Percentiles rank a stretch among this genome's conserved stretches.
These are phyloP conservation scores for Solanum chmielewskii DNA, from an alignment of 257 asterid species.

Conservation along the genomic window DNA sequence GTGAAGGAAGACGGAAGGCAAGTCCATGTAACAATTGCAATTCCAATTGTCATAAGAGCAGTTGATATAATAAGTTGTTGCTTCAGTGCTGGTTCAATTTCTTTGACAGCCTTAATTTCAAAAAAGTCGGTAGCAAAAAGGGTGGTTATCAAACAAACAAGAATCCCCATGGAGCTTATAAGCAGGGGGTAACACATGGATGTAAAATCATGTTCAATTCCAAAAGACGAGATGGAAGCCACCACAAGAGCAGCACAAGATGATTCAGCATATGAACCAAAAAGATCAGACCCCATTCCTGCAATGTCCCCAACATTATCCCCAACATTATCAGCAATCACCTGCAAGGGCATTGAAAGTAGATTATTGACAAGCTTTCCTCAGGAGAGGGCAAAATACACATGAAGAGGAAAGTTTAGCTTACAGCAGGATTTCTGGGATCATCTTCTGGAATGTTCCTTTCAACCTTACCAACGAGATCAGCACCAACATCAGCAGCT, in stretches of 20 bases:
- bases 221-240: conserved; percentile 43
- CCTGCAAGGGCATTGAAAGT: background rate
- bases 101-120: conserved; percentile 30
- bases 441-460: conserved; percentile 50
- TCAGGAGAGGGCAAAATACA: background rate
- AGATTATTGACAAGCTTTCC: background rate
- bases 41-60: conserved; percentile 11
- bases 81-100: conserved; percentile 29
- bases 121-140: conserved; percentile 33
- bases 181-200: conserved; percentile 10
- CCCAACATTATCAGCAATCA: conserved; percentile 14
- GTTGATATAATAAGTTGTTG: conserved; percentile 13
- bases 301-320: conserved; percentile 19
- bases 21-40: conserved; percentile 12
- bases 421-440: conserved; percentile 43
- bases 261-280: conserved; percentile 42
- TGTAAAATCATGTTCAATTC: conserved; percentile 11
- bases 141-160: conserved; percentile 12
- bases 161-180: conserved; percentile 12
- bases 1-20: conserved; percentile 14
- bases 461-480: conserved; percentile 45
- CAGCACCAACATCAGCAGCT: conserved; percentile 55
- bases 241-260: conserved; percentile 45
- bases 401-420: background rate
- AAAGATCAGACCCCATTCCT: conserved; percentile 44